Evolutionary conservation across 495 filamentous ascomycete genomes (phyloP).

Genomic region (Neurospora intermedia): DNA sequence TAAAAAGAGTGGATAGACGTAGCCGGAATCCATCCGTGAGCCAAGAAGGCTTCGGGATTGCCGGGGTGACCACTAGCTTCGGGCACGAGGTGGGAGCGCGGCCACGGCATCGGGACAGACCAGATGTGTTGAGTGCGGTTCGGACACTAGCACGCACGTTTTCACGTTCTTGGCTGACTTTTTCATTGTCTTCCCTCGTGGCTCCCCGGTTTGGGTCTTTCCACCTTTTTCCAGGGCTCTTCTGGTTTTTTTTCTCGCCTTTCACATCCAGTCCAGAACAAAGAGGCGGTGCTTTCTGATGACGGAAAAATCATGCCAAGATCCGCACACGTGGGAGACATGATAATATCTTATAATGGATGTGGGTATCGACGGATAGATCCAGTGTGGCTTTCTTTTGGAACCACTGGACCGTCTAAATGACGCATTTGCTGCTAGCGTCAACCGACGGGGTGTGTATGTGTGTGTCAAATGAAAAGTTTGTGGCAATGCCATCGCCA

Average conservation of each 20-base stretch:
- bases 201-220: not conserved
- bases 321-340: not conserved
- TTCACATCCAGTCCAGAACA: not conserved
- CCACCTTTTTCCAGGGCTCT: not conserved
- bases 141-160: not conserved
- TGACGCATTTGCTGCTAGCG: not conserved
- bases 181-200: not conserved
- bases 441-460: not conserved
- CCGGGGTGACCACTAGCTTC: not conserved
- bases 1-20: not conserved
- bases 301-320: not conserved
- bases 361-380: not conserved
- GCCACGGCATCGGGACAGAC: not conserved
- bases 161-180: not conserved
- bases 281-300: not conserved
- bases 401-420: not conserved
- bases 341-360: not conserved
- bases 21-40: not conserved
- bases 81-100: not conserved
- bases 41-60: not conserved
- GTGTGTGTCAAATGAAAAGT: not conserved
- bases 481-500: not conserved
- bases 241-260: not conserved
- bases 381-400: not conserved
- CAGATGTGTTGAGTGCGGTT: not conserved